Base-by-base conservation (phyloP, 1,139 yeast genomes). In the Arxiozyma bovina region DNA sequence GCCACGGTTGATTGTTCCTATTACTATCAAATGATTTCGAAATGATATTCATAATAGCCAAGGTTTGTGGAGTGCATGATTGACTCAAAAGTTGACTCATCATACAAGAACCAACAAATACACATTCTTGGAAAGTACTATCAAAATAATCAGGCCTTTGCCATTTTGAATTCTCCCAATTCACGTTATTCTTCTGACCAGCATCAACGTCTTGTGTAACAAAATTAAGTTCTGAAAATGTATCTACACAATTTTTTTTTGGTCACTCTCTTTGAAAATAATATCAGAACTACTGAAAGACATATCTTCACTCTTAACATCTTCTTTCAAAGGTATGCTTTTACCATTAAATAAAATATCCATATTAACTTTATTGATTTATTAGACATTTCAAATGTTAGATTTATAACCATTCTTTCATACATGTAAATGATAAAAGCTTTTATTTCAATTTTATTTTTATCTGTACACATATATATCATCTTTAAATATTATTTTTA, bases 1-100 rank as follows among this genome's bases (percentile, higher is more conserved):
- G 74, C 85, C 85, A 80, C 3, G 78, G n/a, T 34, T 34, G 40
- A 12, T 45, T 45, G 1, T 54, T 54, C 1, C 62, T 54, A 0
- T 61, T 54, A 18, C 71, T 61, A 0, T 60, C 50, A 46, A 72
- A 66, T 1, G 67, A 63, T 1, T 59, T 57, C 0, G 62, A 64
- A 0, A 71, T 51, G 2, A 60, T 58, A 50, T 70, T 70, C 70
- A 71, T 70, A 53, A 70, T 60, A 1, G 73, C 67, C 30, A 70
- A 57, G 0, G 69, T 62, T 54, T 70, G 72, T 1, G 66, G 62
- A 0, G 68, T 57, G 7, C 72, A 71, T 4, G 71, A 67, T 53
- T 70, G 73, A 54, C 69, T 71, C 30, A 71, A 52, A 7, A 69
- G 52, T 54, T 72, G 74, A 17, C 77, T 74, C 66, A 75, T 61